Percentiles rank a stretch among this genome's conserved stretches.
These are phyloP conservation scores for Xylaria arbuscula DNA, from an alignment of 2,329 filamentous ascomycete species.

Conservation along the genomic window DNA sequence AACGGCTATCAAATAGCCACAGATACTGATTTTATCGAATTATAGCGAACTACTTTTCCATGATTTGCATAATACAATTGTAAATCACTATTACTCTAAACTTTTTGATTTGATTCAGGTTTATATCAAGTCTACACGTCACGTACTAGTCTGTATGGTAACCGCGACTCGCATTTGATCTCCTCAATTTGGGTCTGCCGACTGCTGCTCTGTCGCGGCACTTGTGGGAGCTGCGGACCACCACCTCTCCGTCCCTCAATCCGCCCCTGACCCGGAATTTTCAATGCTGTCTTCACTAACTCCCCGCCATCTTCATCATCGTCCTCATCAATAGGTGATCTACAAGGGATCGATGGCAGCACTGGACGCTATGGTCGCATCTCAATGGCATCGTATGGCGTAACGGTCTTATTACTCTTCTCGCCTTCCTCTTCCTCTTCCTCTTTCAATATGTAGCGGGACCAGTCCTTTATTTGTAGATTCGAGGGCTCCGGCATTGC, in stretches of 20 bases:
- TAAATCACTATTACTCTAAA: neutral
- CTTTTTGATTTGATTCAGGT: neutral
- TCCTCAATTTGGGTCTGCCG: neutral
- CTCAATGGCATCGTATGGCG: too few species aligned
- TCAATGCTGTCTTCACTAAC: neutral
- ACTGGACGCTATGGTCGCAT: neutral
- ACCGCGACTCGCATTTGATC: neutral
- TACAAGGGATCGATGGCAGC: neutral
- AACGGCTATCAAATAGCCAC: neutral
- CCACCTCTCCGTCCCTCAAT: neutral
- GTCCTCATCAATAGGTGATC: neutral
- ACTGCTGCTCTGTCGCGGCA: slow-evolving; percentile 10
- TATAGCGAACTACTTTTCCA: neutral
- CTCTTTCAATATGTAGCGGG: too few species aligned
- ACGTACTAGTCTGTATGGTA: neutral
- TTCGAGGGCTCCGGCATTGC: too few species aligned
- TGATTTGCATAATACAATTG: neutral
- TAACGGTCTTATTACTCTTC: too few species aligned
- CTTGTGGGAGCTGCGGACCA: neutral
- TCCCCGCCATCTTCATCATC: neutral
- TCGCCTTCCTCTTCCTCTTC: too few species aligned
- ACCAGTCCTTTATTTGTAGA: too few species aligned
- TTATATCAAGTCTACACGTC: neutral
- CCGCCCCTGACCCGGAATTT: neutral
- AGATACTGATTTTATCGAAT: neutral